A percentile compares a stretch with the other conserved stretches of the same genome.
These are phyloP conservation scores for Harrya chromipes DNA, from an alignment of 768 basidiomycete genomes.

Conservation along the genomic window DNA sequence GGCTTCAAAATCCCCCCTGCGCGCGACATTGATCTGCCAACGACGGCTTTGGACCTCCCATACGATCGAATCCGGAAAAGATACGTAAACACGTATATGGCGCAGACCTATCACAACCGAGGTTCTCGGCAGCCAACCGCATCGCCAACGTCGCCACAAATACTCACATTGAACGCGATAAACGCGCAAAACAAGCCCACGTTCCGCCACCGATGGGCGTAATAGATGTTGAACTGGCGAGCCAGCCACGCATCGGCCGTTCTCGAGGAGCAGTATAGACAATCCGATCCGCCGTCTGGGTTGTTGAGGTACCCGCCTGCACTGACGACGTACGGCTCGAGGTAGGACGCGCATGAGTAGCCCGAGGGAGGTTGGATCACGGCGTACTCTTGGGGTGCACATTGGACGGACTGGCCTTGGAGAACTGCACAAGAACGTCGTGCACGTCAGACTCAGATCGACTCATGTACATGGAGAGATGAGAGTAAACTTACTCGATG, in stretches of 20 bases:
- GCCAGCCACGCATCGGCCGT: constrained; percentile 52
- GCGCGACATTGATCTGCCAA: too few species aligned
- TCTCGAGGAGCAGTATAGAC: constrained; percentile 54
- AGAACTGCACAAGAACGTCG: constrained; percentile 37
- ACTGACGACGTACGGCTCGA: constrained; percentile 38
- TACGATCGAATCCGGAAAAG: too few species aligned
- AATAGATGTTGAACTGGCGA: constrained; percentile 56
- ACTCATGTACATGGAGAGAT: neutral
- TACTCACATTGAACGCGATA: too few species aligned
- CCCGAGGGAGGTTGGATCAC: too few species aligned
- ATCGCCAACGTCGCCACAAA: too few species aligned
- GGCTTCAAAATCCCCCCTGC: too few species aligned
- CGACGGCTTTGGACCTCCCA: too few species aligned
- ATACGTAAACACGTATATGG: too few species aligned
- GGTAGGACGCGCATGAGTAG: constrained; percentile 48
- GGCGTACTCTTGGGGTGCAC: constrained; percentile 59
- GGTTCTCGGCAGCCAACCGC: too few species aligned
- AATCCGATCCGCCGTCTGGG: constrained; percentile 35
- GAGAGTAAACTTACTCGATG: constrained; percentile 40
- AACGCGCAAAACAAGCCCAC: too few species aligned
- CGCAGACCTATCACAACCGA: too few species aligned
- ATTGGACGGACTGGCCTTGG: constrained; percentile 48
- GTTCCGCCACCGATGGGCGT: constrained; percentile 47
- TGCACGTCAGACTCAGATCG: neutral
- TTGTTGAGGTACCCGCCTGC: constrained; percentile 50